Evolutionary conservation across 371 early-diverging fungal species (phyloP).

Genomic region (Circinella umbellata): DNA sequence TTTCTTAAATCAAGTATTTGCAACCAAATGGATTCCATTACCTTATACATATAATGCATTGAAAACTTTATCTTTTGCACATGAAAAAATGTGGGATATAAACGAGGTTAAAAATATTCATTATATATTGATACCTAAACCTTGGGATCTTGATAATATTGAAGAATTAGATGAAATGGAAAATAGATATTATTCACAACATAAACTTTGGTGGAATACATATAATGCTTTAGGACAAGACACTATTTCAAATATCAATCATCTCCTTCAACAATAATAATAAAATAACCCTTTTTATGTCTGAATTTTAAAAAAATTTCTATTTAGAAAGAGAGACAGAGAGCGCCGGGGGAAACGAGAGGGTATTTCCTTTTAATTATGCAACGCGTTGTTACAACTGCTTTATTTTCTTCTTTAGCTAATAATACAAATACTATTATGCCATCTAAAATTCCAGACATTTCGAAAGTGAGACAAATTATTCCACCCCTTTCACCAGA

Average conservation of each 20-base stretch:
- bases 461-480: constrained; percentile 59
- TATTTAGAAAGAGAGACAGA: no score
- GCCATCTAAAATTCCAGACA: constrained; percentile 45
- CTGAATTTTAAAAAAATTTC: no score
- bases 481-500: constrained; percentile 73
- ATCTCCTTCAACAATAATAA: no score
- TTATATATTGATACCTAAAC: constrained; percentile 32
- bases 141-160: constrained; percentile 23
- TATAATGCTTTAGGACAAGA: constrained; percentile 4
- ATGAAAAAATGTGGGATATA: constrained; percentile 42
- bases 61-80: constrained; percentile 43
- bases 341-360: neutral
- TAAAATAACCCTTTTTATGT: no score
- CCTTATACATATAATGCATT: constrained; percentile 59
- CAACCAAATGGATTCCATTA: constrained; percentile 33
- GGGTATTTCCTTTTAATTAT: no score
- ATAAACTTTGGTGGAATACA: constrained; percentile 21
- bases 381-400: neutral
- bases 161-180: neutral
- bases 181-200: constrained; percentile 9
- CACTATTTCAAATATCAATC: neutral
- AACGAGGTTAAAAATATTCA: constrained; percentile 32
- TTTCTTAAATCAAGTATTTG: constrained; percentile 50
- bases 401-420: neutral
- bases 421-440: constrained; percentile 12